Conservation (phyloP, 108 stramenopile genomes). For the Chaetoceros tenuissimus region DNA sequence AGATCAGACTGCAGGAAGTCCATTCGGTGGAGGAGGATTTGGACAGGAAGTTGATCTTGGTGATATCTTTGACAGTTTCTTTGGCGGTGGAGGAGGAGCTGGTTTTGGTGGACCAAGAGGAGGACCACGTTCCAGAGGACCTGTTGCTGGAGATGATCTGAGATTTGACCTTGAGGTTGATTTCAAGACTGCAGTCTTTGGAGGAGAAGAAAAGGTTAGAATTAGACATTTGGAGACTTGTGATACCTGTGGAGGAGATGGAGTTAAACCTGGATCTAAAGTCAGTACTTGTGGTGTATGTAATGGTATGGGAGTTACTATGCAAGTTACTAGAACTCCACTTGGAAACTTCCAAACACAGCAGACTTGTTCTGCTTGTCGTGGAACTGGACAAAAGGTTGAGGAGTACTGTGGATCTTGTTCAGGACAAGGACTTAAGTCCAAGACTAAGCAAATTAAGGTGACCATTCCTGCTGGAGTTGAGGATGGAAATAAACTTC, state of each 20-base stretch:
- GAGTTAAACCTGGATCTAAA: conserved; percentile 82
- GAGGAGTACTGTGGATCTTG: conserved; percentile 94
- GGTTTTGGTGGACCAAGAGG: conserved; percentile 47
- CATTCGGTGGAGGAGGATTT: conserved; percentile 67
- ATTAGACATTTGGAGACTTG: conserved; percentile 91
- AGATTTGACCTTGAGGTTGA: conserved; percentile 89
- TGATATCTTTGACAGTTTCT: conserved; percentile 96
- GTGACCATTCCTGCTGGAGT: conserved; percentile 94
- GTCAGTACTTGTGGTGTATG: conserved; percentile 79
- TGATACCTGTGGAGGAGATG: conserved; percentile 77
- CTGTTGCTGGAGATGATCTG: conserved; percentile 82
- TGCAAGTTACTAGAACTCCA: conserved; percentile 91
- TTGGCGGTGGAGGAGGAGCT: conserved; percentile 61
- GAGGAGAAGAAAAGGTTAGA: conserved; percentile 91
- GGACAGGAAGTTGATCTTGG: conserved; percentile 87
- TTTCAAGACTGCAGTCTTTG: conserved; percentile 95
- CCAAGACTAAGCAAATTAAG: conserved; percentile 94
- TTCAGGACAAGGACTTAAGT: conserved; percentile 82
- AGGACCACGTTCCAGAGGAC: conserved; percentile 43
- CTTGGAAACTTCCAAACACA: conserved; percentile 95
- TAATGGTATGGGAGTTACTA: conserved; percentile 83
- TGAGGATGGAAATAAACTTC: conserved; percentile 93
- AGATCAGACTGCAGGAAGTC: conserved; percentile 17
- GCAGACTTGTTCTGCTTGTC: conserved; percentile 89
- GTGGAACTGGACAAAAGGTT: conserved; percentile 86